phyloP scores from a whole-genome alignment of 192 early-diverging fungal species.

The Gryganskiella cystojenkinii region DNA sequence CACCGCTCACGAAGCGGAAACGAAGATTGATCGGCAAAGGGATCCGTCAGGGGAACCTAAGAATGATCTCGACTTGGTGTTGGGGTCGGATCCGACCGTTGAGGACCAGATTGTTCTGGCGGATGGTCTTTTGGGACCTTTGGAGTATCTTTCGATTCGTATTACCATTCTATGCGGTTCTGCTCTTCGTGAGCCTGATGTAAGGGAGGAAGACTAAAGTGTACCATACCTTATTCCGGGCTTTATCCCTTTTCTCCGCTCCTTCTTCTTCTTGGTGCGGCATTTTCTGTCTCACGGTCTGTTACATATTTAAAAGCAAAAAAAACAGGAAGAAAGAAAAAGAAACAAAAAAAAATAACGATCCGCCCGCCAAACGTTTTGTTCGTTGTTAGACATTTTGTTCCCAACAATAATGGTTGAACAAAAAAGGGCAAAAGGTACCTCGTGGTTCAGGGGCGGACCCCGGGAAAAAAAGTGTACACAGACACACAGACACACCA shows the following conservation, averaged over 20 bases:
- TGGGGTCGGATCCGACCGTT: slow-evolving; percentile 12
- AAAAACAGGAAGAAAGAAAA: too few relatives aligned
- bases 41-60: not conserved
- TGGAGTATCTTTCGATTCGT: slow-evolving; percentile 23
- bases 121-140: slow-evolving; percentile 29
- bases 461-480: too few relatives aligned
- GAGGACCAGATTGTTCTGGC: slow-evolving; percentile 20
- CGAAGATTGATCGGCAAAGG: not conserved
- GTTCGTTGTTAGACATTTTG: too few relatives aligned
- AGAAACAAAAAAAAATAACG: too few relatives aligned
- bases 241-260: not conserved
- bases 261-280: not conserved
- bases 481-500: too few relatives aligned
- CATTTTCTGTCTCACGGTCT: too few relatives aligned
- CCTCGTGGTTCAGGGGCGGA: too few relatives aligned
- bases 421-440: too few relatives aligned
- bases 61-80: too few relatives aligned
- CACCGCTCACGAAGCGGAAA: not conserved
- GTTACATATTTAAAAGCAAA: not conserved
- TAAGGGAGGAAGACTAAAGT: too few relatives aligned
- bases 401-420: too few relatives aligned
- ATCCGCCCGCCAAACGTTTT: too few relatives aligned
- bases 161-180: slow-evolving; percentile 24
- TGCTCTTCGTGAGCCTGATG: slow-evolving; percentile 25
- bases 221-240: not conserved